phyloP scores from a whole-genome alignment of 1,139 yeast genomes.

The Saccharomyces hybrid region DNA sequence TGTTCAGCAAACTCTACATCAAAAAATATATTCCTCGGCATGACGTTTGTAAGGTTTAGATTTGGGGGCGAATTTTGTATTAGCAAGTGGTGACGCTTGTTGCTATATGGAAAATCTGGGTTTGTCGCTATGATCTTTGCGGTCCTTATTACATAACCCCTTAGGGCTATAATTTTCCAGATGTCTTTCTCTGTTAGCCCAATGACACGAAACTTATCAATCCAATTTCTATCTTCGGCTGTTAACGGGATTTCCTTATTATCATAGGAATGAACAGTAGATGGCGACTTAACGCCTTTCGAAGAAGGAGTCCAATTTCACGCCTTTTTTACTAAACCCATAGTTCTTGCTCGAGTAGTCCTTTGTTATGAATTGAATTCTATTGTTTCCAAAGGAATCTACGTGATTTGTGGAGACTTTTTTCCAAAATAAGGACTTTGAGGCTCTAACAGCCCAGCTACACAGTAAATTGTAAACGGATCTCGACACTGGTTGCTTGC shows the following conservation, averaged over 20 bases:
- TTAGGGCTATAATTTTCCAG: conserved; percentile 71
- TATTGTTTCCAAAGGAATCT: conserved; percentile 41
- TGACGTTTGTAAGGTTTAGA: conserved; percentile 30
- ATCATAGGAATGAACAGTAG: conserved; percentile 32
- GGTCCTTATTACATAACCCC: conserved; percentile 61
- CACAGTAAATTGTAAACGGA: conserved; percentile 58
- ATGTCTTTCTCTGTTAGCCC: conserved; percentile 67
- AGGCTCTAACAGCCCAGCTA: conserved; percentile 65
- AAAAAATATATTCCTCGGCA: conserved; percentile 63
- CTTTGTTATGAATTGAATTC: conserved; percentile 35
- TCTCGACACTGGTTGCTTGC: conserved; percentile 59
- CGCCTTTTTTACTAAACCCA: conserved; percentile 22
- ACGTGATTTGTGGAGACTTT: conserved; percentile 35
- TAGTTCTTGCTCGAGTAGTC: conserved; percentile 25
- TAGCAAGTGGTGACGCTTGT: conserved; percentile 6
- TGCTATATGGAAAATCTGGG: conserved; percentile 10
- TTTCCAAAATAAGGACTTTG: conserved; percentile 74
- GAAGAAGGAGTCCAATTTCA: conserved; percentile 16
- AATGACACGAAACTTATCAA: conserved; percentile 55
- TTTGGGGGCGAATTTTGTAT: neutral
- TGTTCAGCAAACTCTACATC: conserved; percentile 37
- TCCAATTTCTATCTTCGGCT: conserved; percentile 67
- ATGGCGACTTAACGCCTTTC: neutral
- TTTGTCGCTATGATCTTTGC: conserved; percentile 30
- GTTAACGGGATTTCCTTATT: conserved; percentile 38